A percentile compares a stretch with the other conserved stretches of the same genome.
Conservation (phyloP, 2,329 filamentous ascomycete species). For the Fusarium acutatum region DNA sequence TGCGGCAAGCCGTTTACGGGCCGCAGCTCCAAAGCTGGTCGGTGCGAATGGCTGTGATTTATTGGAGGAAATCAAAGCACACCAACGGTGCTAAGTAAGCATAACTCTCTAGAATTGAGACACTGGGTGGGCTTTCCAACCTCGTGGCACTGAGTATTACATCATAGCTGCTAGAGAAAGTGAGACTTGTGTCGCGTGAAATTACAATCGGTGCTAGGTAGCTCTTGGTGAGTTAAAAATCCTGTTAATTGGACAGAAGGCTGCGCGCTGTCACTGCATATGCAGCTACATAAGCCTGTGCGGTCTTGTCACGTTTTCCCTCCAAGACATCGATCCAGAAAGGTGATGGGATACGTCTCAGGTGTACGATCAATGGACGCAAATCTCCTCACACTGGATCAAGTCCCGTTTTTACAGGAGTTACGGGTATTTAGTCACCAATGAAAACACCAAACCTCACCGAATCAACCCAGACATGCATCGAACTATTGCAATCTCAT, state of each 20-base stretch:
- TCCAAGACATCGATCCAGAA: not conserved
- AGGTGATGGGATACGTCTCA: not conserved
- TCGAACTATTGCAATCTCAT: not conserved
- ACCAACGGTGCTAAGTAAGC: not conserved
- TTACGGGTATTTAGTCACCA: too few relatives aligned
- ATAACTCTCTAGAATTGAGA: not conserved
- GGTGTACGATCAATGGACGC: not conserved
- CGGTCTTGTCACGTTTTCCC: not conserved
- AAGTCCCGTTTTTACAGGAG: rapidly evolving
- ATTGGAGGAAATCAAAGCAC: not conserved
- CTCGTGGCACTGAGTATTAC: not conserved
- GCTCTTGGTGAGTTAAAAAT: too few relatives aligned
- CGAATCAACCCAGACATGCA: not conserved
- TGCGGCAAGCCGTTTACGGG: not conserved
- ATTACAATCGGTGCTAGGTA: not conserved
- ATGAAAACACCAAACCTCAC: not conserved
- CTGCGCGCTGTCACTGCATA: not conserved
- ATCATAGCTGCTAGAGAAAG: not conserved
- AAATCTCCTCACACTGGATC: rapidly evolving
- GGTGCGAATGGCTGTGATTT: rapidly evolving
- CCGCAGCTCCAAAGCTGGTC: not conserved
- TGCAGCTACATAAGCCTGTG: not conserved
- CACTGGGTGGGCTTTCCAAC: too few relatives aligned
- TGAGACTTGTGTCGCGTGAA: not conserved
- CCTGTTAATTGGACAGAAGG: too few relatives aligned